These are phyloP conservation scores for Ocimum tenuiflorum DNA, from an alignment of 257 asterid species.

Conservation along the genomic window DNA sequence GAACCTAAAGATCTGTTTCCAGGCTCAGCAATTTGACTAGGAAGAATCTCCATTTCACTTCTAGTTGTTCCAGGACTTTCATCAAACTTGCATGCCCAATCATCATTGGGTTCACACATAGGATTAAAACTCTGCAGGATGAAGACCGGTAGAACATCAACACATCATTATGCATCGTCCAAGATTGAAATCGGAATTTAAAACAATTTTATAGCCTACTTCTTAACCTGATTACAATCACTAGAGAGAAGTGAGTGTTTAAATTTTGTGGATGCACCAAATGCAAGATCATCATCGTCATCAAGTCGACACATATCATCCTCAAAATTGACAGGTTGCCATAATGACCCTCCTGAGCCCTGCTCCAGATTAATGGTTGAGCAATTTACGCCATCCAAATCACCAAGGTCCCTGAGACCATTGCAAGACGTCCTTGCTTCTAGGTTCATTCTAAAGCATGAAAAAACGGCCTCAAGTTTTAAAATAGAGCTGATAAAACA, in stretches of 20 bases:
- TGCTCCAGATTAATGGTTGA: conserved; percentile 47
- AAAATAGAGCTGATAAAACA: not conserved
- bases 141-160: conserved; percentile 17
- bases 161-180: not conserved
- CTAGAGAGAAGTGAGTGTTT: conserved; percentile 37
- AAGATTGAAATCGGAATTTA: not conserved
- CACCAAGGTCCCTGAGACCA: conserved; percentile 56
- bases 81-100: conserved; percentile 70
- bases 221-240: conserved; percentile 63
- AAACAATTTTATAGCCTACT: conserved; percentile 17
- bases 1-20: conserved; percentile 36
- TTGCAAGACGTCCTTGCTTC: conserved; percentile 50
- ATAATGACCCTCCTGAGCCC: conserved; percentile 41
- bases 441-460: conserved; percentile 52
- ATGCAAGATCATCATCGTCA: conserved; percentile 53
- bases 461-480: conserved; percentile 15
- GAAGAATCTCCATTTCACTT: conserved; percentile 35
- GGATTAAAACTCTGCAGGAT: conserved; percentile 79
- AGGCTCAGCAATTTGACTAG: conserved; percentile 35
- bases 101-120: conserved; percentile 76
- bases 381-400: conserved; percentile 41
- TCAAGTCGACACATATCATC: conserved; percentile 90
- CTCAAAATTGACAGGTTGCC: conserved; percentile 69
- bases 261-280: conserved; percentile 54
- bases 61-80: conserved; percentile 55